Base-by-base conservation (phyloP, 176 grass and related monocot genomes). In the Otatea glauca region DNA sequence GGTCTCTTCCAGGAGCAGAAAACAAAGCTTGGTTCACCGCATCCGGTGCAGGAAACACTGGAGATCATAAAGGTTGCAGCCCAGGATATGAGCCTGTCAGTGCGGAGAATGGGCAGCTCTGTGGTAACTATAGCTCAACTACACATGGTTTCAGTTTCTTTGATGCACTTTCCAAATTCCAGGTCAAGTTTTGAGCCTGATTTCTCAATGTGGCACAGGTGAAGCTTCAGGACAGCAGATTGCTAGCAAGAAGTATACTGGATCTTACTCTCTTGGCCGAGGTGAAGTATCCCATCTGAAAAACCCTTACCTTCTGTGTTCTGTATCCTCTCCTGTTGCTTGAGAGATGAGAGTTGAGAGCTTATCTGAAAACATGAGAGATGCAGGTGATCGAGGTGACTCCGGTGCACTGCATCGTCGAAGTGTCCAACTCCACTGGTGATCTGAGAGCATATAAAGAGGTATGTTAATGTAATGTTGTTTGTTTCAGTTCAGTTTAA, bases 1-100 rank as follows among this genome's bases (percentile, higher is more conserved):
- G 90, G 94, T 16, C 88, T 92, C 85, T 97, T 97, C 16, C 83
- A 92, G 51, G 88, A 94, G 67, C 79, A 94, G 89, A 94, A 97
- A 91, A 92, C 72, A 65, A 97, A 92, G 50, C 71, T 97, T 0
- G 75, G 89, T 21, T 93, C 94, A 4, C 45, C 53, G 12, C 79
- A 94, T 55, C 44, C 91, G 14, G 78, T 92, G 17, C 81, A 90
- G 15, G 94, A 90, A 90, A 94, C 94, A 50, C 83, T 92, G 32
- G 85, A 84, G 29, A 94, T 81, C 42, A 94, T 97, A 25, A 88
- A 84, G 66, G 68, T 86, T 67, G 94, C 94, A 5, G 91, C 89
- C 4, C 49, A 70, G 77, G 64, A 84, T 50, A 82, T 72, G 43
- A 89, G 87, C 37, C 80, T 97, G 59, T 84, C 78, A 65, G 72